Percentiles rank a stretch among this genome's conserved stretches.
These are phyloP conservation scores for Carex littledalei DNA, from an alignment of 176 grass and related monocot species.

Conservation along the genomic window DNA sequence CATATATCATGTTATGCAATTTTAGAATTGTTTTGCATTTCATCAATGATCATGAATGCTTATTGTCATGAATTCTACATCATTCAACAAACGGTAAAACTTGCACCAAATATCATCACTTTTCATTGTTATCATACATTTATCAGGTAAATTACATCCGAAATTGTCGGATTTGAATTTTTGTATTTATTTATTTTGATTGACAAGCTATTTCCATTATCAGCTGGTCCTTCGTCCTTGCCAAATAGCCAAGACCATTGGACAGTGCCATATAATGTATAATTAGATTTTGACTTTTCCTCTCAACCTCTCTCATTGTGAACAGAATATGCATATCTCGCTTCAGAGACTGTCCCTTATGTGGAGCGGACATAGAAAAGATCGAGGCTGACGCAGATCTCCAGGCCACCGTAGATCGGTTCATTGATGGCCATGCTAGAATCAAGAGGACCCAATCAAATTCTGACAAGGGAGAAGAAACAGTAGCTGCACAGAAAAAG, in stretches of 20 bases:
- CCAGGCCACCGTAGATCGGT: constrained; percentile 67
- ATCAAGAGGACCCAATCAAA: constrained; percentile 61
- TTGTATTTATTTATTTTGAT: not conserved
- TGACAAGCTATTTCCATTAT: not conserved
- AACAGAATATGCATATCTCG: constrained; percentile 73
- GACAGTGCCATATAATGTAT: not conserved
- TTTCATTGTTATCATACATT: not conserved
- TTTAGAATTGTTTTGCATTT: not conserved
- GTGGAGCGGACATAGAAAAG: constrained; percentile 84
- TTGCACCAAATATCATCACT: not conserved
- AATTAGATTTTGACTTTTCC: not conserved
- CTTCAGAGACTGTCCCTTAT: constrained; percentile 86
- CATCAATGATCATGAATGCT: not conserved
- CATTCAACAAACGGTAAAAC: not conserved
- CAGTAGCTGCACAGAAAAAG: constrained; percentile 38
- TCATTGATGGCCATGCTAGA: constrained; percentile 91
- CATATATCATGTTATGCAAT: no score
- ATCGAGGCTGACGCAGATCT: constrained; percentile 78
- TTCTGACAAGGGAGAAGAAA: constrained; percentile 30
- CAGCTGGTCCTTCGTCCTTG: no score
- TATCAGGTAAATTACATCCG: not conserved
- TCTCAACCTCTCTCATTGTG: not conserved
- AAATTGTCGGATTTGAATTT: not conserved
- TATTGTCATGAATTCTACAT: not conserved
- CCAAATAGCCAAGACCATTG: not conserved